A percentile compares a stretch with the other conserved stretches of the same genome.
phyloP scores from a whole-genome alignment of 2,329 filamentous ascomycete genomes.

The Alternaria metachromatica region DNA sequence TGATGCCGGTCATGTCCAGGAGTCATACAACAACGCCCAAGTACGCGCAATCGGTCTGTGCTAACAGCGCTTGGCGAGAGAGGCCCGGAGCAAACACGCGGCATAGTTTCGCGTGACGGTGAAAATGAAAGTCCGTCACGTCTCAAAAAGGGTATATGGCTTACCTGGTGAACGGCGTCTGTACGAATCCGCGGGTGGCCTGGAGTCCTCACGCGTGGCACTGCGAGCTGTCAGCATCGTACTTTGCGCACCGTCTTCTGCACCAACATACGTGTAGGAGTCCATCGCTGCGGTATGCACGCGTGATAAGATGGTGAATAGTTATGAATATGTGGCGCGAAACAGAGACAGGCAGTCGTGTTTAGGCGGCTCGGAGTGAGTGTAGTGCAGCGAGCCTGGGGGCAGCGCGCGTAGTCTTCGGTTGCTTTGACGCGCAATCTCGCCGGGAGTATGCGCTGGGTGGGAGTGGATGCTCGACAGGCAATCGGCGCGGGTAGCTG shows the following conservation, averaged over 20 bases:
- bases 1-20: not conserved
- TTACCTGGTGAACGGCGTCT: constrained; percentile 74
- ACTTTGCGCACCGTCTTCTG: not conserved
- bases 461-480: constrained; percentile 30
- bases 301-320: not conserved
- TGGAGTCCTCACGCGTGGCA: constrained; percentile 62
- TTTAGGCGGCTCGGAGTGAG: constrained; percentile 19
- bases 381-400: constrained; percentile 27
- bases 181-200: constrained; percentile 51
- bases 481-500: constrained; percentile 46
- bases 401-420: constrained; percentile 18
- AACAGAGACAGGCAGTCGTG: constrained; percentile 6
- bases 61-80: not conserved
- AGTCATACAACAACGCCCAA: not conserved
- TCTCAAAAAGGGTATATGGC: constrained; percentile 31
- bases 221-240: constrained; percentile 24
- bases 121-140: not conserved
- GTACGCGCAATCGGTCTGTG: constrained; percentile 1
- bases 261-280: constrained; percentile 45
- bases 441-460: constrained; percentile 33
- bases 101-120: not conserved
- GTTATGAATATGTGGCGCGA: not conserved
- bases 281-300: constrained; percentile 37
- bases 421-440: constrained; percentile 26
- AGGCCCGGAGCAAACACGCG: not conserved